These are phyloP conservation scores for Eucalyptus polybractea DNA, from an alignment of 345 rosid species.

Conservation along the genomic window DNA sequence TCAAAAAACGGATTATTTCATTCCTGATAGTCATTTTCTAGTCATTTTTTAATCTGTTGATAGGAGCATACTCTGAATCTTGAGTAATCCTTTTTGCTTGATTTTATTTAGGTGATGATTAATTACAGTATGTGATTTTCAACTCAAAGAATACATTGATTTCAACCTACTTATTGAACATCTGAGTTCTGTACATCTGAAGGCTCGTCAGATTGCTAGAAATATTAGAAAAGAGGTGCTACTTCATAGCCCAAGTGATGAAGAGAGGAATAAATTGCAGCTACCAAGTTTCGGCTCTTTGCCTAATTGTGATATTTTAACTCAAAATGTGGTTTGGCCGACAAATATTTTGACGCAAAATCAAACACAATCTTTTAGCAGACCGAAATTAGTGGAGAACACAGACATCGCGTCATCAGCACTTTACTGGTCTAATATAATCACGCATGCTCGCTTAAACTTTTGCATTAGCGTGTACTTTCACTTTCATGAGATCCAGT, in stretches of 20 bases:
- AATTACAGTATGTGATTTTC: background rate
- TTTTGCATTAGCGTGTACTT: background rate
- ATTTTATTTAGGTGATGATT: background rate
- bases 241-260: background rate
- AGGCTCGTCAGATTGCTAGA: background rate
- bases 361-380: background rate
- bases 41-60: background rate
- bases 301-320: background rate
- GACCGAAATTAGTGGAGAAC: background rate
- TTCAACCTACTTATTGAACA: background rate
- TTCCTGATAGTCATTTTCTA: no score
- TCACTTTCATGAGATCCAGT: background rate
- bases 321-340: background rate
- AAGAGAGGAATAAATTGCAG: background rate
- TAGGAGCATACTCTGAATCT: background rate
- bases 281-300: background rate
- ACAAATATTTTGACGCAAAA: background rate
- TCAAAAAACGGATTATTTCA: background rate
- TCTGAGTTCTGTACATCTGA: background rate
- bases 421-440: background rate
- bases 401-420: background rate
- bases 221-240: background rate
- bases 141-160: background rate
- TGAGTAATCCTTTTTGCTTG: background rate
- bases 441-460: background rate